phyloP scores from a whole-genome alignment of 2,329 filamentous ascomycete species.

The Alternaria ethzedia region DNA sequence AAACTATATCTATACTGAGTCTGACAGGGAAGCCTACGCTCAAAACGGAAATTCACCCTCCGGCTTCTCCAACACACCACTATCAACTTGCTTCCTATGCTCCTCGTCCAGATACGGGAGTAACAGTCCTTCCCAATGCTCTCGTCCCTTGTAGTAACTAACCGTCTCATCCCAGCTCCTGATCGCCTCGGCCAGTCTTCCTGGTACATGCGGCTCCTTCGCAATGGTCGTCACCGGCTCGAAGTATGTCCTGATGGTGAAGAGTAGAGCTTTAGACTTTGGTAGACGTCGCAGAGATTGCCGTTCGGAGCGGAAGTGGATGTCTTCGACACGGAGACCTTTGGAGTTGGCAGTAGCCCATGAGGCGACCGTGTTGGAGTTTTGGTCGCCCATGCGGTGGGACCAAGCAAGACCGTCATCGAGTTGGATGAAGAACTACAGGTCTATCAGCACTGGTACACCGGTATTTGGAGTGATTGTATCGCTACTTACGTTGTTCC shows the following conservation, averaged over 20 bases:
- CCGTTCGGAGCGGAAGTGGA: background rate
- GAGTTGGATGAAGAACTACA: background rate
- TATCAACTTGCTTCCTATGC: background rate
- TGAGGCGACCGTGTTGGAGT: background rate
- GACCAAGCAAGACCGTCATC: slow-evolving; percentile 4
- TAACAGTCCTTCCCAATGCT: background rate
- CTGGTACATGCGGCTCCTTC: slow-evolving; percentile 3
- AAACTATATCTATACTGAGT: background rate
- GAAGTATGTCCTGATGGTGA: background rate
- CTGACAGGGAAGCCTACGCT: background rate
- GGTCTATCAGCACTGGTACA: background rate
- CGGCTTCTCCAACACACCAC: background rate
- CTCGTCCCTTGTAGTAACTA: slow-evolving; percentile 1
- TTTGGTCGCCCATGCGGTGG: slow-evolving; percentile 1
- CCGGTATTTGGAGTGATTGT: background rate
- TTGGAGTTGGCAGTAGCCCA: slow-evolving; percentile 1
- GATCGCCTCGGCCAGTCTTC: background rate
- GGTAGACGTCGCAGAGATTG: slow-evolving; percentile 1
- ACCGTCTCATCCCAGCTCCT: background rate
- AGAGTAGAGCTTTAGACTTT: background rate
- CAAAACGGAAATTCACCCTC: background rate
- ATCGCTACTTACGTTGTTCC: background rate
- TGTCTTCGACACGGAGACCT: slow-evolving; percentile 1
- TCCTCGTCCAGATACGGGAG: slow-evolving; percentile 1
- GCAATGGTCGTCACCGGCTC: slow-evolving; percentile 1